Conservation (phyloP, 2,329 filamentous ascomycete species). For the Fusarium torreyae region DNA sequence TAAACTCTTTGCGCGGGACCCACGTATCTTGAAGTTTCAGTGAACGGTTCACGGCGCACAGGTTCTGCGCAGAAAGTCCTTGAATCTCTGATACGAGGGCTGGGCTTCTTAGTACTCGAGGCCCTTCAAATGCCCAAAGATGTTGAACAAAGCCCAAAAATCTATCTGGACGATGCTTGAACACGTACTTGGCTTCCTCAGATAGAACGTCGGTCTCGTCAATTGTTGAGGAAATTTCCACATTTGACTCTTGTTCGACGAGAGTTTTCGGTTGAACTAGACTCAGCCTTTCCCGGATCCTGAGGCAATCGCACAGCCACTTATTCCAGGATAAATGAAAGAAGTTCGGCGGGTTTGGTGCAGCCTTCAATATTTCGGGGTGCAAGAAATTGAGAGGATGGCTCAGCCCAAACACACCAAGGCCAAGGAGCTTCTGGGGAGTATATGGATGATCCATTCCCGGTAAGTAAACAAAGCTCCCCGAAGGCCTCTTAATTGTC, state of each 20-base stretch:
- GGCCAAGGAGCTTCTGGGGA: constrained; percentile 18
- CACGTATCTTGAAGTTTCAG: constrained; percentile 15
- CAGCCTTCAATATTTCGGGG: neutral
- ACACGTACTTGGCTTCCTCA: constrained; percentile 9
- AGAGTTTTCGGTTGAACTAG: constrained; percentile 3
- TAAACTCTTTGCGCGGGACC: constrained; percentile 3
- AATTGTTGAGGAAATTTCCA: neutral
- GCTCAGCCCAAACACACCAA: constrained; percentile 1
- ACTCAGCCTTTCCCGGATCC: constrained; percentile 15
- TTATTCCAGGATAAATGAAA: constrained; percentile 20
- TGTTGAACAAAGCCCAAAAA: constrained; percentile 29
- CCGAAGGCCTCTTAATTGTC: accelerated
- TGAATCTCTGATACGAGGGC: constrained; percentile 4
- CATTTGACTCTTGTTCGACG: neutral
- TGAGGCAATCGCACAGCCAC: constrained; percentile 25
- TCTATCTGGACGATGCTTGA: constrained; percentile 15
- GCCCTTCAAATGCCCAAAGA: constrained; percentile 24
- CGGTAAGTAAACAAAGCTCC: constrained; percentile 16
- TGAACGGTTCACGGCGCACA: constrained; percentile 11
- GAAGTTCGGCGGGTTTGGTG: neutral
- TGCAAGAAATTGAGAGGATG: constrained; percentile 8
- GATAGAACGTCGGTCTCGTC: neutral
- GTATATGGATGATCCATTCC: constrained; percentile 15
- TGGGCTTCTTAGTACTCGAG: neutral
- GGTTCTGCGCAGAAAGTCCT: constrained; percentile 9